These are phyloP conservation scores for Microthlaspi erraticum DNA, from an alignment of 345 rosid genomes.

Conservation along the genomic window DNA sequence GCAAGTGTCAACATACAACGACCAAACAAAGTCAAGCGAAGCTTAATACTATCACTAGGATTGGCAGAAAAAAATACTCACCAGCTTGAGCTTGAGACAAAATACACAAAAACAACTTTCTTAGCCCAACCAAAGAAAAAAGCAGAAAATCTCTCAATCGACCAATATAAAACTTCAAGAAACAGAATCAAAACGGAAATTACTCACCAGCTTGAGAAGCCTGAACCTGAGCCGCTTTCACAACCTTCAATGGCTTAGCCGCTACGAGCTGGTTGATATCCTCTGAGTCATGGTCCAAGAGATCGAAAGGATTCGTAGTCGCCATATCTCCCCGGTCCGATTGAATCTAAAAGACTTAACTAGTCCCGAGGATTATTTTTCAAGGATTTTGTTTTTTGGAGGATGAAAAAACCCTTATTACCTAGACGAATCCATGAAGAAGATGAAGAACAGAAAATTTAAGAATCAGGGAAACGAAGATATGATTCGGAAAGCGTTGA, in stretches of 20 bases:
- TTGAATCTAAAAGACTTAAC: conserved; percentile 25
- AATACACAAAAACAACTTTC: not conserved
- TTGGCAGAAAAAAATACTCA: too few relatives aligned
- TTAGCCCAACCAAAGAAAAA: not conserved
- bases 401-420: conserved; percentile 29
- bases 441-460: not conserved
- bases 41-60: too few relatives aligned
- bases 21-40: not conserved
- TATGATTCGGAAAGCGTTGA: conserved; percentile 40
- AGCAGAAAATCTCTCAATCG: conserved; percentile 19
- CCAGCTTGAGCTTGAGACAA: too few relatives aligned
- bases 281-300: conserved; percentile 74
- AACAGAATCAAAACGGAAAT: not conserved
- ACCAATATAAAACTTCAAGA: not conserved
- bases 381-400: not conserved
- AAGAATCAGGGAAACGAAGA: conserved; percentile 40
- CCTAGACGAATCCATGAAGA: conserved; percentile 29
- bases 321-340: conserved; percentile 59
- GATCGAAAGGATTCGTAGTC: conserved; percentile 78
- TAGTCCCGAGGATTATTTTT: not conserved
- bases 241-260: conserved; percentile 52
- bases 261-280: conserved; percentile 68
- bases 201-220: conserved; percentile 75
- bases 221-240: conserved; percentile 47
- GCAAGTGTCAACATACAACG: not conserved